Percentiles rank a stretch among this genome's conserved stretches.
Conservation (phyloP, 1,284 basidiomycete genomes). For the Caloboletus firmus region DNA sequence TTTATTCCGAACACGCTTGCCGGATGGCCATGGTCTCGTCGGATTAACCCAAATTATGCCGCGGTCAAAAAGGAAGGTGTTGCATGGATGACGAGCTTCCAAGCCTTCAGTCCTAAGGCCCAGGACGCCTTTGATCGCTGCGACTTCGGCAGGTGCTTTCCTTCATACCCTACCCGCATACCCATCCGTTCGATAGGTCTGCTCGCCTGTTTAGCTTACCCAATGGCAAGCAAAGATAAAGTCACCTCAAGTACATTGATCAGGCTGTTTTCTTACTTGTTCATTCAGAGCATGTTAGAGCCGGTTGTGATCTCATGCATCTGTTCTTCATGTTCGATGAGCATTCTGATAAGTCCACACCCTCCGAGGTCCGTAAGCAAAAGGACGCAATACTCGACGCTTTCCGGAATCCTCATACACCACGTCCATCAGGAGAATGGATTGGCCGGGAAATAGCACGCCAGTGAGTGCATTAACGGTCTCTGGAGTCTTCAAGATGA, state of each 20-base stretch:
- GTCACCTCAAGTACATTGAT: not conserved
- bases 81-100: slow-evolving; percentile 15
- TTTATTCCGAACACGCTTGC: slow-evolving; percentile 19
- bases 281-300: slow-evolving; percentile 13
- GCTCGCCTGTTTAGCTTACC: slow-evolving; percentile 16
- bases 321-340: slow-evolving; percentile 45
- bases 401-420: slow-evolving; percentile 22
- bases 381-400: slow-evolving; percentile 41
- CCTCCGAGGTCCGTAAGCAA: slow-evolving; percentile 30
- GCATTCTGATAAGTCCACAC: too few species aligned
- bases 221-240: slow-evolving; percentile 14
- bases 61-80: slow-evolving; percentile 8
- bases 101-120: slow-evolving; percentile 17
- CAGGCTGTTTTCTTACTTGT: not conserved
- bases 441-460: slow-evolving; percentile 19
- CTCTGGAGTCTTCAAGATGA: not conserved
- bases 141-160: slow-evolving; percentile 10
- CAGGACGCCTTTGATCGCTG: slow-evolving; percentile 21
- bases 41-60: slow-evolving; percentile 15
- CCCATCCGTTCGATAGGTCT: slow-evolving; percentile 7
- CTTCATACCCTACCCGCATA: not conserved
- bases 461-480: slow-evolving; percentile 11
- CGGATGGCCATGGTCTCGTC: slow-evolving; percentile 22
- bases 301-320: slow-evolving; percentile 45
- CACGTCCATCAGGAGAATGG: slow-evolving; percentile 23